Base-by-base conservation (phyloP, 2,329 filamentous ascomycete species). In the Talaromyces piceae region DNA sequence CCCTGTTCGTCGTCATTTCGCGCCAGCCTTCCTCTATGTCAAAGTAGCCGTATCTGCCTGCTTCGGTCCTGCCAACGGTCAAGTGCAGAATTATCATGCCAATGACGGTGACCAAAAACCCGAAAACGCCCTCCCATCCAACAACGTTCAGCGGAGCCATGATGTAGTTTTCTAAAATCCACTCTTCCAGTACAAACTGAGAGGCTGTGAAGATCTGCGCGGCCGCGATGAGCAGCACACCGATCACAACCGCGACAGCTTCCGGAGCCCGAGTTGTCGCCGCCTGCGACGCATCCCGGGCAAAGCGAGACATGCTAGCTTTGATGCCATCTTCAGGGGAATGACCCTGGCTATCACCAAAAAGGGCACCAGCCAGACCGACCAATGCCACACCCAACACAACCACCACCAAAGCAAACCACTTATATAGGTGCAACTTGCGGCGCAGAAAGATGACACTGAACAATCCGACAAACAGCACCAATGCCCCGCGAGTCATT, bases 121-220 rank as follows among this genome's bases (percentile, higher is more conserved):
- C 93, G 66, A 97, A 98, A 3, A 95, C 60, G 18, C 93, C 93
- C 70, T 98, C 93, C 90, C 91, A 98, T 27, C 91, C 91, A 26
- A 98, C 93, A 18, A 96, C 89, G 61, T 84, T 84, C 57, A 98
- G 82, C 1, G 93, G 91, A 61, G 93, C 87, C 69, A 87, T 78
- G n/a, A 79, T 79, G 61, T 87, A 88, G 58, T 82, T 78, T 67
- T 87, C 83, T 64, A 98, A 79, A 58, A 98, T 89, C 76, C 85
- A 93, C 73, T 98, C 93, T 69, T 98, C 93, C 3, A 95, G 73
- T 22, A 97, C 93, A 62, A 97, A 98, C 68, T 98, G 93, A 1
- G 88, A 88, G 1, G 93, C 93, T 0, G 93, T 97, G 67, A 98
- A 97, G 64, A 98, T 87, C 72, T 98, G 93, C 1, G 91, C 93